Conservation (phyloP, 1,139 yeast genomes). For the Geotrichum aggregatum region DNA sequence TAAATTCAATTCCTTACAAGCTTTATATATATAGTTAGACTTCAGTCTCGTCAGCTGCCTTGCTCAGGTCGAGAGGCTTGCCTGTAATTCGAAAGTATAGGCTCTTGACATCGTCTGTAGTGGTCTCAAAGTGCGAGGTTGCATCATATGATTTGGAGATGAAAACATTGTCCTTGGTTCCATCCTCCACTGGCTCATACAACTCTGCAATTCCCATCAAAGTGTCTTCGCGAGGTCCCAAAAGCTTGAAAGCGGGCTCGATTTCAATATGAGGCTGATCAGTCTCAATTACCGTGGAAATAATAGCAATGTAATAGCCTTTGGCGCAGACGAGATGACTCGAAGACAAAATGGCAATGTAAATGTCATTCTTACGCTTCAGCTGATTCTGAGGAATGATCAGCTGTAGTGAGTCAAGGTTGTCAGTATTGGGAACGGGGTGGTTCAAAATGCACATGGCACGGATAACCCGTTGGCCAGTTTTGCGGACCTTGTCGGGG, state of each 20-base stretch:
- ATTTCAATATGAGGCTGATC: conserved; percentile 88
- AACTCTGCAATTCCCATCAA: conserved; percentile 93
- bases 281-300: conserved; percentile 92
- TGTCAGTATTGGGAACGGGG: conserved; percentile 77
- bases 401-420: conserved; percentile 86
- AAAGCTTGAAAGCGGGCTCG: conserved; percentile 88
- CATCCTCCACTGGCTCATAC: conserved; percentile 83
- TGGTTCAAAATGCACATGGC: conserved; percentile 93
- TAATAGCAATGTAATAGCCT: conserved; percentile 88
- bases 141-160: conserved; percentile 91
- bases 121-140: conserved; percentile 89
- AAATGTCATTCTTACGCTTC: conserved; percentile 87
- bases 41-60: conserved; percentile 56
- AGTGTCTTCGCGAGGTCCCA: conserved; percentile 76
- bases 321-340: conserved; percentile 89
- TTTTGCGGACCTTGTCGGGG: conserved; percentile 81
- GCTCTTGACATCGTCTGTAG: conserved; percentile 95
- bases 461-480: conserved; percentile 85
- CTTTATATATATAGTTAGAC: background rate
- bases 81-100: conserved; percentile 89
- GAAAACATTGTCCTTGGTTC: conserved; percentile 71
- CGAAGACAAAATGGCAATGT: conserved; percentile 84
- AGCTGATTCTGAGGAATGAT: conserved; percentile 96
- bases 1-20: too few relatives aligned
- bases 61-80: conserved; percentile 79